These are phyloP conservation scores for Macrolepiota dolichaula DNA, from an alignment of 768 basidiomycete species.

Conservation along the genomic window DNA sequence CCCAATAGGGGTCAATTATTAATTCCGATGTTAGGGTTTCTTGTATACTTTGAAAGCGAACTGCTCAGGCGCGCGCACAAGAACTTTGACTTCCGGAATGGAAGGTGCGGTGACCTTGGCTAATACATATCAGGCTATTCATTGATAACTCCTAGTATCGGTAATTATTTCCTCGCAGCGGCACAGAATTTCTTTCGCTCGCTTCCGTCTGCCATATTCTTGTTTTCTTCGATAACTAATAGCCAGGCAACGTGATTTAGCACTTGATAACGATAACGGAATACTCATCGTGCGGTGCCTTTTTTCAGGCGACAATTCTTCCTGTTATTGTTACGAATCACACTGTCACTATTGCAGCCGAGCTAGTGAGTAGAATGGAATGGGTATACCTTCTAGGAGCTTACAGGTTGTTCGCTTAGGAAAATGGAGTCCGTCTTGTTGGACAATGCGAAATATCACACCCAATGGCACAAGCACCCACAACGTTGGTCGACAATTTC, in stretches of 20 bases:
- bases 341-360: slow-evolving; percentile 92
- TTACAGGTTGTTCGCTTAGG: slow-evolving; percentile 34
- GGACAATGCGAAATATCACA: slow-evolving; percentile 96
- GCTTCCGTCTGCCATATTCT: slow-evolving; percentile 88
- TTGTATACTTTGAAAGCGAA: slow-evolving; percentile 90
- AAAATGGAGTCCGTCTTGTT: slow-evolving; percentile 72
- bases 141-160: slow-evolving; percentile 48
- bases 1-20: not conserved
- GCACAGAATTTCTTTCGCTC: slow-evolving; percentile 90
- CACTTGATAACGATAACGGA: not conserved
- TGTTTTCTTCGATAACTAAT: slow-evolving; percentile 88
- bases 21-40: slow-evolving; percentile 56
- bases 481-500: slow-evolving; percentile 23
- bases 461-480: slow-evolving; percentile 43
- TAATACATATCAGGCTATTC: not conserved
- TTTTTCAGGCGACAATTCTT: slow-evolving; percentile 65
- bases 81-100: slow-evolving; percentile 90
- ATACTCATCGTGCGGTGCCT: not conserved
- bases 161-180: slow-evolving; percentile 89
- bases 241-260: slow-evolving; percentile 44
- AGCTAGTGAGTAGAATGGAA: slow-evolving; percentile 52
- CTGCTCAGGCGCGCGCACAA: slow-evolving; percentile 88
- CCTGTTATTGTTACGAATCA: slow-evolving; percentile 93
- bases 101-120: slow-evolving; percentile 48
- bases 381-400: slow-evolving; percentile 16